Evolutionary conservation across 176 grass and related monocot species (phyloP).

Genomic region (Oryza coarctata): DNA sequence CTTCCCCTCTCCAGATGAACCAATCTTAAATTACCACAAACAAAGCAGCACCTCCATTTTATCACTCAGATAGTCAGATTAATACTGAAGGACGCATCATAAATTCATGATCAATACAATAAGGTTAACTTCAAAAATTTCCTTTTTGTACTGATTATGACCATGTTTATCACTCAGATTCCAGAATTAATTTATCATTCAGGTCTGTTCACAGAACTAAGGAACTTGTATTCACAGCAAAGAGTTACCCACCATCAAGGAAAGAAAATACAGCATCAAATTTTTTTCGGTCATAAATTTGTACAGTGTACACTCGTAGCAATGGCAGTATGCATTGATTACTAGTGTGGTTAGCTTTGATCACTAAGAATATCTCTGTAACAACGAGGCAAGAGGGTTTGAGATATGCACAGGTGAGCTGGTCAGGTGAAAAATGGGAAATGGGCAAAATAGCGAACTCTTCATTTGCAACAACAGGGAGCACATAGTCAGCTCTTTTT

Average conservation of each 20-base stretch:
- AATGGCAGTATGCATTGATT: constrained; percentile 11
- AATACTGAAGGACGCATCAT: no score
- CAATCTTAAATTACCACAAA: not conserved
- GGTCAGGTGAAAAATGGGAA: not conserved
- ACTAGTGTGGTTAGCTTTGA: not conserved
- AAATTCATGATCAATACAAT: no score
- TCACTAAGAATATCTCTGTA: not conserved
- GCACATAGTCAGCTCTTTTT: constrained; percentile 52
- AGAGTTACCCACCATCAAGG: not conserved
- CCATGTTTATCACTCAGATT: not conserved
- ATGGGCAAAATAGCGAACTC: not conserved
- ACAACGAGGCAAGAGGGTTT: not conserved
- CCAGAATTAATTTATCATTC: not conserved
- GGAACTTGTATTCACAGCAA: not conserved
- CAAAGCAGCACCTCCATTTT: not conserved
- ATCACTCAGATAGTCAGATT: not conserved
- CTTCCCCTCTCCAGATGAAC: not conserved
- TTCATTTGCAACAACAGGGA: constrained; percentile 8
- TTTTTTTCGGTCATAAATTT: not conserved
- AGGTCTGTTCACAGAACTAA: not conserved
- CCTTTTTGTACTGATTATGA: not conserved
- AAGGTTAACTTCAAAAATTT: not conserved
- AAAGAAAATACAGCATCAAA: not conserved
- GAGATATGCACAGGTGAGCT: constrained; percentile 33
- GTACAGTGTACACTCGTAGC: constrained; percentile 17